These are phyloP conservation scores for Marasmius oreades DNA, from an alignment of 1,284 basidiomycete genomes.

Conservation along the genomic window DNA sequence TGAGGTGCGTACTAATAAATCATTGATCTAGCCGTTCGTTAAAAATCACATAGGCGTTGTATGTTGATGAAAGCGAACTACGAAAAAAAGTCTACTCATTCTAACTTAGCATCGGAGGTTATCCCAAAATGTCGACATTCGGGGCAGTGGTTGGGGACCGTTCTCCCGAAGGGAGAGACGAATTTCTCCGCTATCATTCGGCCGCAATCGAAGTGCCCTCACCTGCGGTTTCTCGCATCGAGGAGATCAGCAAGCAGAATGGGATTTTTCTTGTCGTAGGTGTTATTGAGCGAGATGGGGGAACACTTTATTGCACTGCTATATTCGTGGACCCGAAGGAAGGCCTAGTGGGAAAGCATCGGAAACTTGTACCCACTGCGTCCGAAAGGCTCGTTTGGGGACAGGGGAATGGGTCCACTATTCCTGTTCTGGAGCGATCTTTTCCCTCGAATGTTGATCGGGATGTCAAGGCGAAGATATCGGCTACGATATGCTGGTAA, in stretches of 20 bases:
- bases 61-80: slow-evolving; percentile 1
- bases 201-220: slow-evolving; percentile 60
- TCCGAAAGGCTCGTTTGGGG: slow-evolving; percentile 71
- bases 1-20: slow-evolving; percentile 45
- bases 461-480: slow-evolving; percentile 46
- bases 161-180: slow-evolving; percentile 50
- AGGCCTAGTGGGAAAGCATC: slow-evolving; percentile 61
- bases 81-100: not conserved
- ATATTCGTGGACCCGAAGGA: slow-evolving; percentile 59
- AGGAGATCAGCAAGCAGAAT: slow-evolving; percentile 44
- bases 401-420: slow-evolving; percentile 49
- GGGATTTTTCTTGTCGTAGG: slow-evolving; percentile 66
- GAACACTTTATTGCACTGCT: slow-evolving; percentile 69
- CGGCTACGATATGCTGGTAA: slow-evolving; percentile 68
- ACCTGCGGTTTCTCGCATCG: slow-evolving; percentile 45
- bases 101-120: slow-evolving; percentile 54
- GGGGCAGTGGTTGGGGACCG: slow-evolving; percentile 56
- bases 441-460: slow-evolving; percentile 25
- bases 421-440: slow-evolving; percentile 39
- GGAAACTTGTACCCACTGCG: slow-evolving; percentile 74
- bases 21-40: not conserved
- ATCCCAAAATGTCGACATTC: slow-evolving; percentile 62
- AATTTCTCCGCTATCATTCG: slow-evolving; percentile 53
- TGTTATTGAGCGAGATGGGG: slow-evolving; percentile 62
- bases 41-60: slow-evolving; percentile 8